phyloP scores from a whole-genome alignment of 345 rosid species.

The Turnera subulata region DNA sequence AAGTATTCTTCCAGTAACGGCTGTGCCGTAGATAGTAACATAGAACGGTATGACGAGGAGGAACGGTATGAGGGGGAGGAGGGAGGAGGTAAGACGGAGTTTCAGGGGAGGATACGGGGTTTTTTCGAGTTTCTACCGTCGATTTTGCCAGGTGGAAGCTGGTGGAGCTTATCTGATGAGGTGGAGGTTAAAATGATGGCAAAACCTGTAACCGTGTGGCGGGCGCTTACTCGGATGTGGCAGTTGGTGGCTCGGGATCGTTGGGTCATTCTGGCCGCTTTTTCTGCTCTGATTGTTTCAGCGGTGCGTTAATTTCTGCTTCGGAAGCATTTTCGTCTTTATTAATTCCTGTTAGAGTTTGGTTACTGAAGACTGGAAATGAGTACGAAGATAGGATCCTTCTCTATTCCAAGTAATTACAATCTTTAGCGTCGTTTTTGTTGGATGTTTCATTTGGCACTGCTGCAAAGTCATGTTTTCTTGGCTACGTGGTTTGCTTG shows the following conservation, averaged over 20 bases:
- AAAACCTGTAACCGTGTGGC: constrained; percentile 79
- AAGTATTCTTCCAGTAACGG: constrained; percentile 49
- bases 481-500: no score
- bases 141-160: constrained; percentile 78
- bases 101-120: constrained; percentile 39
- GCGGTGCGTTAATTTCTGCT: constrained; percentile 50
- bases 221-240: constrained; percentile 87
- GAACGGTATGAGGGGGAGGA: constrained; percentile 29
- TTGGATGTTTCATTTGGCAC: background rate
- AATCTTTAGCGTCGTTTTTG: background rate
- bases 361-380: no score
- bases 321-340: no score
- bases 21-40: constrained; percentile 34
- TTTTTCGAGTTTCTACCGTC: constrained; percentile 50
- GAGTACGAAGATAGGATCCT: no score
- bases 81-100: constrained; percentile 30
- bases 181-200: constrained; percentile 58
- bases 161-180: constrained; percentile 87
- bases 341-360: no score
- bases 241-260: constrained; percentile 77
- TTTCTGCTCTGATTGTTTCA: constrained; percentile 70
- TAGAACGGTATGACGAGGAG: no score
- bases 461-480: background rate
- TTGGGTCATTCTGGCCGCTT: constrained; percentile 78
- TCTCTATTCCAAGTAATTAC: no score